Conservation (phyloP, 2,329 filamentous ascomycete species). For the Ophiocordyceps unilateralis region DNA sequence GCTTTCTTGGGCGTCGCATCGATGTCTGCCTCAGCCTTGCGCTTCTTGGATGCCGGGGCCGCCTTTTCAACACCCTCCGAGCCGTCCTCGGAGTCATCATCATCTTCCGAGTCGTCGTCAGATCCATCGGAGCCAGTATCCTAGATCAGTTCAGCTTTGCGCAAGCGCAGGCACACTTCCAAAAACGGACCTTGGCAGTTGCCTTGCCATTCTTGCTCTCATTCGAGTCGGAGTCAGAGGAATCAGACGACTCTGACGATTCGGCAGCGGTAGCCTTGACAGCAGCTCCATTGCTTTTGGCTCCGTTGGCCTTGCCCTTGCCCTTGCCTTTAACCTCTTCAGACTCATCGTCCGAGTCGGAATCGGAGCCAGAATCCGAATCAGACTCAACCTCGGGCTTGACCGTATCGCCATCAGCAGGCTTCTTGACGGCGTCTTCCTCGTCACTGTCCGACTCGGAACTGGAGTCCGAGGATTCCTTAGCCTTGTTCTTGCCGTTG, state of each 20-base stretch:
- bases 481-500: slow-evolving; percentile 6
- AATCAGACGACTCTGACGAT: slow-evolving; percentile 15
- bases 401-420: slow-evolving; percentile 8
- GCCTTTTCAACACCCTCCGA: slow-evolving; percentile 19
- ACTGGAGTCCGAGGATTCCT: slow-evolving; percentile 17
- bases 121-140: slow-evolving; percentile 3
- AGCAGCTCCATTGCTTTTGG: slow-evolving; percentile 11
- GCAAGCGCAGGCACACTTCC: too few relatives aligned
- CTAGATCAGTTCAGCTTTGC: too few relatives aligned
- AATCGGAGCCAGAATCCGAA: slow-evolving; percentile 15
- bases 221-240: slow-evolving; percentile 14
- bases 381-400: slow-evolving; percentile 10
- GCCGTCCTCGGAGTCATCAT: slow-evolving; percentile 17
- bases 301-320: slow-evolving; percentile 6
- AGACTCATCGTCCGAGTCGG: slow-evolving; percentile 21
- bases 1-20: slow-evolving; percentile 45
- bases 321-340: slow-evolving; percentile 17
- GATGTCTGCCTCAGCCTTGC: slow-evolving; percentile 30
- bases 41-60: slow-evolving; percentile 27
- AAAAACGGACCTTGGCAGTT: slow-evolving; percentile 14
- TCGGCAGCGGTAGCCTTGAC: slow-evolving; percentile 15
- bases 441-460: slow-evolving; percentile 17
- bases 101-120: slow-evolving; percentile 11
- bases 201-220: slow-evolving; percentile 13
- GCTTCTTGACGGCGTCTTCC: slow-evolving; percentile 11